phyloP scores from a whole-genome alignment of 2,329 filamentous ascomycete genomes.

The Dendrostoma leiphaemia region DNA sequence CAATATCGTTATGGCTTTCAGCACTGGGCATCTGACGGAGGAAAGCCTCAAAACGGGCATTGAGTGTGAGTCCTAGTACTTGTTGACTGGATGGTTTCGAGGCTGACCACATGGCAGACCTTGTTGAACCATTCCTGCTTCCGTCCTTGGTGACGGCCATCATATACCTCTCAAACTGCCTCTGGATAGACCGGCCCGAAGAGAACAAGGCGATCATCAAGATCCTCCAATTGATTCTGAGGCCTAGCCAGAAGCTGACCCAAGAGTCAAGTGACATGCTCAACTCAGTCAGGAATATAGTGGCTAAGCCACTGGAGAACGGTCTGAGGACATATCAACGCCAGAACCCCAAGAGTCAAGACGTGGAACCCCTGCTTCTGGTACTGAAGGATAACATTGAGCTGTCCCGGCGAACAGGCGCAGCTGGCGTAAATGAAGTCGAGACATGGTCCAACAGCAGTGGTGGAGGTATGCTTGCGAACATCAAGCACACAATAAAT shows the following conservation, averaged over 20 bases:
- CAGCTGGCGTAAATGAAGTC: constrained; percentile 63
- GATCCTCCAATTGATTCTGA: constrained; percentile 70
- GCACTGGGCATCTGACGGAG: constrained; percentile 62
- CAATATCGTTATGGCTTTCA: constrained; percentile 69
- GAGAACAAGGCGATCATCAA: constrained; percentile 69
- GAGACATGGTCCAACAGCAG: constrained; percentile 62
- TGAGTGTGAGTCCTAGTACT: constrained; percentile 59
- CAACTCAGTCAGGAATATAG: constrained; percentile 66
- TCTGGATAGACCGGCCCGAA: constrained; percentile 62
- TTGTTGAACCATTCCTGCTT: constrained; percentile 78
- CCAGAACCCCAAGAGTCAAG: constrained; percentile 64
- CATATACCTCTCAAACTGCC: constrained; percentile 67
- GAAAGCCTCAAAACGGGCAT: constrained; percentile 72
- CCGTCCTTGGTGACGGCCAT: constrained; percentile 75
- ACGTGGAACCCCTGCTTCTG: constrained; percentile 68
- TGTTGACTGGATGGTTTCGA: neutral
- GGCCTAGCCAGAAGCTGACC: constrained; percentile 63
- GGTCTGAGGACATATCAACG: constrained; percentile 66
- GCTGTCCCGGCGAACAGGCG: constrained; percentile 59
- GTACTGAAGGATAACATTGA: constrained; percentile 60
- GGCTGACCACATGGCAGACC: constrained; percentile 47
- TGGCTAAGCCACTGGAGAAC: constrained; percentile 67
- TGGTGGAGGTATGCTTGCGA: constrained; percentile 53
- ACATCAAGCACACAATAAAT: constrained; percentile 60
- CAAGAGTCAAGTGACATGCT: constrained; percentile 71